A percentile compares a stretch with the other conserved stretches of the same genome.
phyloP scores from a whole-genome alignment of 2,329 filamentous ascomycete genomes.

The Madurella mycetomatis region DNA sequence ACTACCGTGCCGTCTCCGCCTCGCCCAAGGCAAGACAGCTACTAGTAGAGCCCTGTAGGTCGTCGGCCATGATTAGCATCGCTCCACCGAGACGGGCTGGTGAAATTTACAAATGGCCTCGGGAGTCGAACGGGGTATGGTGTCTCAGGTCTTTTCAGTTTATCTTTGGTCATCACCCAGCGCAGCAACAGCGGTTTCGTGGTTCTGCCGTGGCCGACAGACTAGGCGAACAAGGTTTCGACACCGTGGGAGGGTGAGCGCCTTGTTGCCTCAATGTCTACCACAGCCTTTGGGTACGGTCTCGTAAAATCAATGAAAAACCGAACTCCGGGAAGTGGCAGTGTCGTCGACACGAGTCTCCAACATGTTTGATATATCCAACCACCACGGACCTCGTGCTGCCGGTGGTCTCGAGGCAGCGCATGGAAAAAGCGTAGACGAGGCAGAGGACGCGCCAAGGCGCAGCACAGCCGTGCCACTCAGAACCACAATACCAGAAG shows the following conservation, averaged over 20 bases:
- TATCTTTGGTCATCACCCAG: slow-evolving; percentile 45
- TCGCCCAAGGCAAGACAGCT: neutral
- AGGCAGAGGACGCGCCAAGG: slow-evolving; percentile 23
- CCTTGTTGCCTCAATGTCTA: slow-evolving; percentile 19
- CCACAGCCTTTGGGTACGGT: slow-evolving; percentile 47
- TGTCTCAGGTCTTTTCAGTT: slow-evolving; percentile 77
- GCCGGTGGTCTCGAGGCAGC: slow-evolving; percentile 20
- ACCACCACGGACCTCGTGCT: slow-evolving; percentile 13
- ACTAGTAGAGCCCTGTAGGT: slow-evolving; percentile 7
- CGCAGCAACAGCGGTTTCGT: slow-evolving; percentile 48
- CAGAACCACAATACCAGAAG: slow-evolving; percentile 37
- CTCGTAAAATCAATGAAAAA: slow-evolving; percentile 42
- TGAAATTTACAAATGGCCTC: slow-evolving; percentile 7
- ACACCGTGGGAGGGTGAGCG: slow-evolving; percentile 7
- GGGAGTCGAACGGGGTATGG: slow-evolving; percentile 5
- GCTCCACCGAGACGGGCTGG: neutral
- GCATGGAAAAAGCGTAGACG: slow-evolving; percentile 8
- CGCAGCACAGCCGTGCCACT: slow-evolving; percentile 20
- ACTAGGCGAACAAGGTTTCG: slow-evolving; percentile 16
- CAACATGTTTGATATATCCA: slow-evolving; percentile 23
- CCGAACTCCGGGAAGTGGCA: slow-evolving; percentile 51
- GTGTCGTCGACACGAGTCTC: slow-evolving; percentile 20
- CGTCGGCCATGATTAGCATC: slow-evolving; percentile 9
- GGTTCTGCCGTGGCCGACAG: slow-evolving; percentile 11
- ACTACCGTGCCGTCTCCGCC: neutral